Percentiles rank a stretch among this genome's conserved stretches.
phyloP scores from a whole-genome alignment of 2,329 filamentous ascomycete genomes.

The Cladophialophora carrionii region DNA sequence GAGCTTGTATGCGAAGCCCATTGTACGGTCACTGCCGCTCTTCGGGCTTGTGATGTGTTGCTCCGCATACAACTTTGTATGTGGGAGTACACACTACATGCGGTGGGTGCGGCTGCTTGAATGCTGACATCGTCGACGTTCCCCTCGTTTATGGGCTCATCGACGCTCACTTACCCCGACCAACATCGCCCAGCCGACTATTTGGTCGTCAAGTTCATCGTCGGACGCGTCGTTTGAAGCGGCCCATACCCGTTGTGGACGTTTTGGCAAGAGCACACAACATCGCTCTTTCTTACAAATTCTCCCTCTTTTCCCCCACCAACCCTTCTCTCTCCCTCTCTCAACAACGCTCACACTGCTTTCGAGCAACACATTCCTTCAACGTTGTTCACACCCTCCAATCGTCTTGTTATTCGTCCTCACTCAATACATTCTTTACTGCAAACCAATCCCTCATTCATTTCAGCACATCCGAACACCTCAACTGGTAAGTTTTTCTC shows the following conservation, averaged over 20 bases:
- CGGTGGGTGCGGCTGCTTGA: not conserved
- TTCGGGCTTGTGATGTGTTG: not conserved
- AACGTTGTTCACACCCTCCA: conserved; percentile 10
- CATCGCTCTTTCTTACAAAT: conserved; percentile 14
- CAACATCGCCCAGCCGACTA: conserved; percentile 11
- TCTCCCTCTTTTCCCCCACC: conserved; percentile 1
- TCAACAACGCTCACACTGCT: conserved; percentile 18
- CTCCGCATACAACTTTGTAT: conserved; percentile 21
- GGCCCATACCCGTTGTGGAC: conserved; percentile 22
- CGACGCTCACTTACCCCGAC: conserved; percentile 7
- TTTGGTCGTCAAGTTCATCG: conserved; percentile 1
- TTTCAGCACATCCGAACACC: conserved; percentile 3
- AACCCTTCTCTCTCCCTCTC: conserved; percentile 10
- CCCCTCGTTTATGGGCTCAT: conserved; percentile 13
- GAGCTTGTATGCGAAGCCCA: not conserved
- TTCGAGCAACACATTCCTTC: conserved; percentile 21
- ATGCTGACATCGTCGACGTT: not conserved
- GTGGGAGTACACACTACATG: not conserved
- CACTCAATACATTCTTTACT: conserved; percentile 25
- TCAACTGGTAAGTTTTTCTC: conserved; percentile 6
- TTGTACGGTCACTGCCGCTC: not conserved
- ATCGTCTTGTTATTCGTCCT: conserved; percentile 22
- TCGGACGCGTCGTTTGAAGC: conserved; percentile 12
- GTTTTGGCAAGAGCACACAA: conserved; percentile 16
- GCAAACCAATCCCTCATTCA: conserved; percentile 18